phyloP scores from a whole-genome alignment of 2,329 filamentous ascomycete genomes.

The Helicocarpus griseus region DNA sequence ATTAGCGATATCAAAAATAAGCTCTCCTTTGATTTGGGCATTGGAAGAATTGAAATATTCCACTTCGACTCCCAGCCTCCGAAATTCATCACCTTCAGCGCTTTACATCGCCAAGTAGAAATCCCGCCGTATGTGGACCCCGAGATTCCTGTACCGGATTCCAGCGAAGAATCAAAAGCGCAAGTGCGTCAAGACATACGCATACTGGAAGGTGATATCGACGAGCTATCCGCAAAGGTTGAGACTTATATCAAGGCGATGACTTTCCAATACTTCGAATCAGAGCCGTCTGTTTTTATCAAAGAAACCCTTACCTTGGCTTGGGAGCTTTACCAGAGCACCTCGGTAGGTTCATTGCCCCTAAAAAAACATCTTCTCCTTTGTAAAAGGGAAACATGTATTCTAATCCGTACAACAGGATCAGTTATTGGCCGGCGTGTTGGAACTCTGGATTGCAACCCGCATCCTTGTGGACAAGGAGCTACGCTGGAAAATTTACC shows the following conservation, averaged over 20 bases:
- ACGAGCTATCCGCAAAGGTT: conserved; percentile 43
- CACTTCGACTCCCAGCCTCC: conserved; percentile 44
- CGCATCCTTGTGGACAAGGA: conserved; percentile 43
- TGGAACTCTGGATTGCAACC: conserved; percentile 50
- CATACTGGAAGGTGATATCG: conserved; percentile 40
- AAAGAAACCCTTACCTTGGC: conserved; percentile 38
- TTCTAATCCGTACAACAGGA: conserved; percentile 24
- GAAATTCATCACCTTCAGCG: conserved; percentile 39
- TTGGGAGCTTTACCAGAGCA: conserved; percentile 27
- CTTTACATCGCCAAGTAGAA: conserved; percentile 30
- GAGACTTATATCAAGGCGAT: conserved; percentile 46
- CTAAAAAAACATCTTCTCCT: not conserved
- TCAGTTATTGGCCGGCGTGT: conserved; percentile 39
- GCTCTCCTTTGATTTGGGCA: conserved; percentile 38
- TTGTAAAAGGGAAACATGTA: not conserved
- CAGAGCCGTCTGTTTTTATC: conserved; percentile 43
- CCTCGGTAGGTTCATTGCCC: conserved; percentile 23
- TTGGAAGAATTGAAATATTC: conserved; percentile 45
- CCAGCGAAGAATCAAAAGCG: conserved; percentile 28
- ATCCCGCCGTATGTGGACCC: conserved; percentile 28
- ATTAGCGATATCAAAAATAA: conserved; percentile 40
- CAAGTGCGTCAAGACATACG: conserved; percentile 33
- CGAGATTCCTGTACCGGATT: conserved; percentile 32
- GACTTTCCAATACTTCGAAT: conserved; percentile 36
- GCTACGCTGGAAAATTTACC: conserved; percentile 40